Evolutionary conservation across 441 rosid species (phyloP), one percentile per base, ranked within the genome.

Genomic region (Populus trichocarpa): DNA sequence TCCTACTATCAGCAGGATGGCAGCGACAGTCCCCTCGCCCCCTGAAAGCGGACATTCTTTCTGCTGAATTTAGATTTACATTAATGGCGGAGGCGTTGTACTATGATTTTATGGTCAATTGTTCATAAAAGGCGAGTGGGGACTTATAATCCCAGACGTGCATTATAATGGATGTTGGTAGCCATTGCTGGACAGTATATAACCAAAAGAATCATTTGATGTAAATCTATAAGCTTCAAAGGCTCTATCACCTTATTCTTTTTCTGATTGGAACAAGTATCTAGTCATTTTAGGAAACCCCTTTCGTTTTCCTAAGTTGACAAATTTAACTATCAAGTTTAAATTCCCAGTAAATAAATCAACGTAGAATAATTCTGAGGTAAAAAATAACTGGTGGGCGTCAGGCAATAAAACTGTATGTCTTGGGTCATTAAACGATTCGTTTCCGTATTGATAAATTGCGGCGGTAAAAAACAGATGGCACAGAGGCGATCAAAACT

Each of bases 1-100:
- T 83, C 92, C 61, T 90, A 84, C 86, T 90, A 82, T 79, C 78
- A 78, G 63, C 83, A 78, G 64, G 85, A 88, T 53, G 65, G 23
- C 75, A 13, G 4, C 57, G 20, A 70, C n/a, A 11, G 3, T 11
- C 42, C 42, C 8, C 38, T 4, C 4, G 14, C 2, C 38, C 50
- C 81, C 26, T 72, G 4, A 23, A 8, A 20, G 35, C 10, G 8
- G 12, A 1, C 30, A 16, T 33, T 8, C 5, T 26, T 3, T 59
- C 30, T 26, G 33, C 2, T 0, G 0, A 38, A 38, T 38, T 38
- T 36, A 36, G 40, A 36, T 36, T 36, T 36, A 36, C 32, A 18
- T 26, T 16, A 30, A 2, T 12, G 20, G 40, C 40, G 0, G 0
- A 23, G 35, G 26, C 69, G 16, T 66, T 2, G 16, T 50, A 5